These are phyloP conservation scores for Xanthoconium purpureum DNA, from an alignment of 768 basidiomycete species.

Conservation along the genomic window DNA sequence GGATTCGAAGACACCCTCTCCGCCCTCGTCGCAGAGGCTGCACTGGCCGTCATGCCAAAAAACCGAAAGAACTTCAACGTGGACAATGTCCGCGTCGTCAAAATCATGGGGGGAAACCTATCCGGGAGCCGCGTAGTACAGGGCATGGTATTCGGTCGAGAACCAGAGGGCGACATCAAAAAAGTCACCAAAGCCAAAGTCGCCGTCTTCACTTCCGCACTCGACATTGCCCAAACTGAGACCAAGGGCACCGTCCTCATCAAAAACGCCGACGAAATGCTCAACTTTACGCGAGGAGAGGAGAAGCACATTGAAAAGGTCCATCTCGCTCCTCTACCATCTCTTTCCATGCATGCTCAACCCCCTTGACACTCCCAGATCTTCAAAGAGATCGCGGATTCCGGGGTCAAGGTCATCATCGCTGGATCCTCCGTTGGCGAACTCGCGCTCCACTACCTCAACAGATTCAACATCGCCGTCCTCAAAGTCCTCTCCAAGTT, in stretches of 20 bases:
- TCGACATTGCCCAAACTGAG: constrained; percentile 95
- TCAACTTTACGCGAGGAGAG: constrained; percentile 94
- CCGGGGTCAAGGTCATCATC: constrained; percentile 91
- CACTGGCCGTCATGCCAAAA: constrained; percentile 84
- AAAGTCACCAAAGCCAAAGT: constrained; percentile 87
- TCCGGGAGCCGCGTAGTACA: constrained; percentile 81
- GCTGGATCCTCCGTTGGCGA: constrained; percentile 93
- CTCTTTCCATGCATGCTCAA: not conserved
- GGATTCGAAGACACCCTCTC: constrained; percentile 85
- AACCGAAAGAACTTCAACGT: constrained; percentile 94
- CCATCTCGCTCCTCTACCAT: accelerated
- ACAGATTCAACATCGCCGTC: constrained; percentile 89
- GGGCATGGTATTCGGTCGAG: constrained; percentile 97
- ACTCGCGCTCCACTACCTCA: constrained; percentile 94
- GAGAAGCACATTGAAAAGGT: constrained; percentile 96
- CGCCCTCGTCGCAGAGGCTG: constrained; percentile 87
- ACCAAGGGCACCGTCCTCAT: constrained; percentile 98
- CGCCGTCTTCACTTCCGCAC: constrained; percentile 88
- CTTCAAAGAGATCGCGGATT: constrained; percentile 94
- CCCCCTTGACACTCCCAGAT: constrained; percentile 51
- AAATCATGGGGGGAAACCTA: constrained; percentile 96
- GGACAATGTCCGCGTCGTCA: constrained; percentile 96
- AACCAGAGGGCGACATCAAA: constrained; percentile 89
- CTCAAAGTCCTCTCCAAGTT: constrained; percentile 98
- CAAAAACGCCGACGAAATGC: constrained; percentile 93